phyloP scores from a whole-genome alignment of 345 rosid species.

The Hibiscus trionum region DNA sequence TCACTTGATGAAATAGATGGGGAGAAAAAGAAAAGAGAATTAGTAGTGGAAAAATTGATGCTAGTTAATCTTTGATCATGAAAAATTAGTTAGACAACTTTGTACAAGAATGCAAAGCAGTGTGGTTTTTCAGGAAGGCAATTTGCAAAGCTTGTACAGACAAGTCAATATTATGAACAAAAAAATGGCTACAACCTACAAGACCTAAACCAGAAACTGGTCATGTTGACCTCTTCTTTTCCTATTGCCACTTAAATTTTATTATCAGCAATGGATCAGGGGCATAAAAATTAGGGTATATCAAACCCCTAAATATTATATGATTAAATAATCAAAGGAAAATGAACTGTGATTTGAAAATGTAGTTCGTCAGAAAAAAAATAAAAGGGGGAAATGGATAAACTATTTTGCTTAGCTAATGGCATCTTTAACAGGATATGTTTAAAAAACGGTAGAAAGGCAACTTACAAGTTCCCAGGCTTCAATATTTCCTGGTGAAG shows the following conservation, averaged over 20 bases:
- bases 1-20: neutral
- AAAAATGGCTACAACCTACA: neutral
- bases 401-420: neutral
- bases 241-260: neutral
- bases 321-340: neutral
- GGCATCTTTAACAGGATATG: neutral
- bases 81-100: neutral
- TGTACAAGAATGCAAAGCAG: neutral
- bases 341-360: neutral
- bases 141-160: neutral
- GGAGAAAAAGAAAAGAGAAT: neutral
- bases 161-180: neutral
- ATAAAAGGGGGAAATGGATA: neutral
- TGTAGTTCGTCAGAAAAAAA: neutral
- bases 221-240: neutral
- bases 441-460: neutral
- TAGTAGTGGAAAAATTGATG: neutral
- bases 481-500: conserved; percentile 42
- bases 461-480: conserved; percentile 72
- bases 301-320: neutral
- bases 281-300: neutral
- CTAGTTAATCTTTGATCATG: neutral
- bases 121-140: neutral
- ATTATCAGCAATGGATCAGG: neutral
- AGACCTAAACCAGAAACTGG: neutral